These are phyloP conservation scores for Centrapalus pauciflorus DNA, from an alignment of 129 eudicot species.

Conservation along the genomic window DNA sequence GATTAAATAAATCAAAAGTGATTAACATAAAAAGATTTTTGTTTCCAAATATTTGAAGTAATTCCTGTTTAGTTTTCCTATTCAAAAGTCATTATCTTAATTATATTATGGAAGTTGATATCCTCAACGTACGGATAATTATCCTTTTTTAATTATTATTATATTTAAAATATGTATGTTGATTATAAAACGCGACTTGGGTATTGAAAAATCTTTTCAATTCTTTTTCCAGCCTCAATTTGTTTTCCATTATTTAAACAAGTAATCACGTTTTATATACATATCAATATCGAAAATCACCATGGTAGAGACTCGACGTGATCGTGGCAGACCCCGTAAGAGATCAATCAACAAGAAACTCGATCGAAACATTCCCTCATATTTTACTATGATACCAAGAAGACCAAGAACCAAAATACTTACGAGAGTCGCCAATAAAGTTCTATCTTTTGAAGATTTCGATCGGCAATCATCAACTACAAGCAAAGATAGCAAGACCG, in stretches of 20 bases:
- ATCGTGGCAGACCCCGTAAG: slow-evolving; percentile 21
- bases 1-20: neutral
- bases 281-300: neutral
- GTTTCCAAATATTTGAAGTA: neutral
- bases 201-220: too few relatives aligned
- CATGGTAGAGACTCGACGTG: slow-evolving; percentile 4
- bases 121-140: too few relatives aligned
- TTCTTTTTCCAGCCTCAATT: neutral
- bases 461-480: neutral
- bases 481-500: neutral
- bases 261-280: neutral
- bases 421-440: neutral
- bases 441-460: too few relatives aligned
- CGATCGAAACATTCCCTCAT: neutral
- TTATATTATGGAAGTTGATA: too few relatives aligned
- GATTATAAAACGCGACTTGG: too few relatives aligned
- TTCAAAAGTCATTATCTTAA: too few relatives aligned
- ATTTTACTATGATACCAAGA: neutral
- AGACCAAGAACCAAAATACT: slow-evolving; percentile 15
- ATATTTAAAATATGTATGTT: too few relatives aligned
- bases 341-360: neutral
- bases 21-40: neutral
- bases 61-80: too few relatives aligned
- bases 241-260: neutral
- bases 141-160: too few relatives aligned